Evolutionary conservation across 768 basidiomycete genomes (phyloP), one percentile per base, ranked within the genome.

Genomic region (Hygrocybe coccinea): DNA sequence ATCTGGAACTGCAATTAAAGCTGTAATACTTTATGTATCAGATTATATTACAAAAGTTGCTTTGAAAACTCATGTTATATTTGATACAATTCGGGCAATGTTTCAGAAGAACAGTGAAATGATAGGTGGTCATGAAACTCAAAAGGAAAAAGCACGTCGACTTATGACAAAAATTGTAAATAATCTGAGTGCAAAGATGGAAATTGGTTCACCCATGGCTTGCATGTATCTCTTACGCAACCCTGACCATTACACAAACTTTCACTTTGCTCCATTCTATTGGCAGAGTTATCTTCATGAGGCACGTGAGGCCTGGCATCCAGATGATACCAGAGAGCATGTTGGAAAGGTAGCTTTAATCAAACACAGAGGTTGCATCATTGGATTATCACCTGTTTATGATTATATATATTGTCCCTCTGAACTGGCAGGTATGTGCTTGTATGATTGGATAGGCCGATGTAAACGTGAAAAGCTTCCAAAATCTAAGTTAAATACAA

Each of bases 161-260:
- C 52, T 70, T 9, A 53, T 69, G 45, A 47, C 61, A n/a, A 64
- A 68, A 48, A 62, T 66, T 22, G 61, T 69, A 1, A 73, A 73
- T 49, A 36, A 52, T 8, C 37, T 74, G 12, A 63, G 59, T 12
- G 39, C 66, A 1, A 69, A 66, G 45, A 41, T 60, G 39, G 70
- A 72, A 51, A 65, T 71, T 3, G 70, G 70, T 0, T 57, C 56
- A n/a, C 70, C 70, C 1, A 62, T 67, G 59, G 62, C 60, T 17
- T 60, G 54, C n/a, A 37, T 63, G 36, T 64, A 67, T 50, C 52
- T 67, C 8, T 48, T 67, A 11, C 62, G 60, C 21, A 46, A 63
- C 55, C 66, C 66, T n/a, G 69, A 70, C 46, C 66, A 70, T 43
- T 72, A 72, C 52, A 69, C 63, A 12, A 69, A 61, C 35, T 64